Evolutionary conservation across 1,284 basidiomycete genomes (phyloP).

Genomic region (Rhizoctonia solani): DNA sequence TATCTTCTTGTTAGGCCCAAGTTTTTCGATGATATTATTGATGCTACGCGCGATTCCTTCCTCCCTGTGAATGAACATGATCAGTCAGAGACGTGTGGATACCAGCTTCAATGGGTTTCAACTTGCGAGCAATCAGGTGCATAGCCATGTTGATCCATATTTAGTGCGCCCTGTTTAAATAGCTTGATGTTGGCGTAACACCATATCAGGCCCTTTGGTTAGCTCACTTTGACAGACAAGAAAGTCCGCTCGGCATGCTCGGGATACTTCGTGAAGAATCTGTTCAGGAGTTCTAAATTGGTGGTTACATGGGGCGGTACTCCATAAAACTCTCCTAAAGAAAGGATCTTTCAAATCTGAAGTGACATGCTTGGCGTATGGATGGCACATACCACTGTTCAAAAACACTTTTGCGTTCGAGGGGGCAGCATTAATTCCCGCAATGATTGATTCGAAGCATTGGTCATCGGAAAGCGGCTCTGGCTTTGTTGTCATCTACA

Average conservation of each 20-base stretch:
- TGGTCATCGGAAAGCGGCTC: conserved; percentile 36
- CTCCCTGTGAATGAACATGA: neutral
- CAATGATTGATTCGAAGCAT: conserved; percentile 38
- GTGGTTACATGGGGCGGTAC: conserved; percentile 23
- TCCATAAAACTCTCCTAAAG: conserved; percentile 37
- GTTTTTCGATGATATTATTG: conserved; percentile 28
- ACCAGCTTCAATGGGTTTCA: too few species aligned
- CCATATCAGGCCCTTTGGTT: neutral
- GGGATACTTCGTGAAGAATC: conserved; percentile 39
- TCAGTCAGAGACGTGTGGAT: neutral
- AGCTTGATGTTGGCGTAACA: neutral
- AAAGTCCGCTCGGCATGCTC: conserved; percentile 37
- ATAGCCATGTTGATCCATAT: neutral
- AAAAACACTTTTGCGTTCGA: conserved; percentile 34
- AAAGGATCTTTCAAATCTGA: too few species aligned
- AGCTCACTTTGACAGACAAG: conserved; percentile 37
- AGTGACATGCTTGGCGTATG: neutral
- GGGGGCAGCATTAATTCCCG: conserved; percentile 34
- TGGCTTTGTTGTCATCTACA: conserved; percentile 37
- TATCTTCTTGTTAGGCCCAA: conserved; percentile 37
- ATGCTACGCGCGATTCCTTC: conserved; percentile 33
- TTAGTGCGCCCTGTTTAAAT: neutral
- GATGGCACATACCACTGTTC: conserved; percentile 31
- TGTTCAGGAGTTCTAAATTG: conserved; percentile 36
- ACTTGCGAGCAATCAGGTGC: conserved; percentile 8